Percentiles rank a stretch among this genome's conserved stretches.
Conservation (phyloP, 2,329 filamentous ascomycete genomes). For the Acephala macrosclerotiorum region DNA sequence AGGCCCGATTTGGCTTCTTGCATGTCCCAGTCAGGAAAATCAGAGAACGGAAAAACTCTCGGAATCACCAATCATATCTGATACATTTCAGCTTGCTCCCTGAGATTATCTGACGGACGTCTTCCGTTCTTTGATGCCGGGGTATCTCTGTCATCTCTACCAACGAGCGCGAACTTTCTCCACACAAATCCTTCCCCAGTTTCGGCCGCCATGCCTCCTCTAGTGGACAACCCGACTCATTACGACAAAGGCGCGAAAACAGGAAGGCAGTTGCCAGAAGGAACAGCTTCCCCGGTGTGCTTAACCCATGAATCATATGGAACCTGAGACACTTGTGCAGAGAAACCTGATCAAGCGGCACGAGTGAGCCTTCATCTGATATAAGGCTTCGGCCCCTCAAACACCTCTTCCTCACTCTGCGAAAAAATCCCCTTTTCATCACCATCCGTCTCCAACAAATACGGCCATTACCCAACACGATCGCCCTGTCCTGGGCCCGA, state of each 20-base stretch:
- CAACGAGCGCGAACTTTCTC: neutral
- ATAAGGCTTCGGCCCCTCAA: neutral
- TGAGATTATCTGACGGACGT: neutral
- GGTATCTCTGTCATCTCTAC: neutral
- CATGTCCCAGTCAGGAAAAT: neutral
- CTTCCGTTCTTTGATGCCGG: neutral
- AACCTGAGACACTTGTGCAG: neutral
- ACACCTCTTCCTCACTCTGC: neutral
- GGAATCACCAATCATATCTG: constrained; percentile 16
- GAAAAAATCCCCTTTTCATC: neutral
- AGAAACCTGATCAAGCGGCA: constrained; percentile 3
- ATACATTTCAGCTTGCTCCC: neutral
- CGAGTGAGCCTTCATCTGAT: neutral
- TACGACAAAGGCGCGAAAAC: neutral
- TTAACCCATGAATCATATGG: constrained; percentile 20
- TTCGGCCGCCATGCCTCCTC: neutral
- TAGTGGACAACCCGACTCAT: neutral
- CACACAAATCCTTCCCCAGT: neutral
- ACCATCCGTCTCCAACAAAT: neutral
- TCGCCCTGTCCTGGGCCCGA: neutral
- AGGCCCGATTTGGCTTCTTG: constrained; percentile 5
- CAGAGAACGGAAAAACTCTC: constrained; percentile 12
- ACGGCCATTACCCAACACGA: neutral
- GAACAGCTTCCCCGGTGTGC: neutral
- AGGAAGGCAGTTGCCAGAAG: neutral